These are phyloP conservation scores for Talaromyces marneffei DNA, from an alignment of 2,329 filamentous ascomycete genomes.

Conservation along the genomic window DNA sequence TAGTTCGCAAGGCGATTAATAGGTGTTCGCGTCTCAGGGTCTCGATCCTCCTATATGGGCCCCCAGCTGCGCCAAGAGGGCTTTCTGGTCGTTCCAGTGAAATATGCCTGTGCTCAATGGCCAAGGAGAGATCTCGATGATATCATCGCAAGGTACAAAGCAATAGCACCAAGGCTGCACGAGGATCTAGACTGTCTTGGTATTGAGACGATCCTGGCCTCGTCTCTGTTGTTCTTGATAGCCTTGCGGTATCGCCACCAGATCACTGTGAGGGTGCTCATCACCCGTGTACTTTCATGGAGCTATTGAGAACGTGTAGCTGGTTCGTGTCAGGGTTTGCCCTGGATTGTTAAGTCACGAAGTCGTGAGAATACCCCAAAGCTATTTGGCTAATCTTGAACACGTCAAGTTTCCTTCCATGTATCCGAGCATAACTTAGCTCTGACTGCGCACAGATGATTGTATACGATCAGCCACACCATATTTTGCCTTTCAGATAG, in stretches of 20 bases:
- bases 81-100: neutral
- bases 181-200: conserved; percentile 5
- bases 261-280: neutral
- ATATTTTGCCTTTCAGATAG: neutral
- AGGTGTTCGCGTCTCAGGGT: conserved; percentile 7
- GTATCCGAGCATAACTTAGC: neutral
- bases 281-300: neutral
- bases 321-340: neutral
- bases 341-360: neutral
- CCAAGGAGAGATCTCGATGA: neutral
- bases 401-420: neutral
- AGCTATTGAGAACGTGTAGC: conserved; percentile 1
- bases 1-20: neutral
- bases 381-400: neutral
- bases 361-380: neutral
- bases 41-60: neutral
- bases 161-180: conserved; percentile 5
- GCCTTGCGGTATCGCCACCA: neutral
- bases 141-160: neutral
- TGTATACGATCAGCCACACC: neutral
- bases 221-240: neutral
- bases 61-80: conserved; percentile 1
- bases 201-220: conserved; percentile 8
- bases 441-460: neutral
- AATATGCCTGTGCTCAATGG: neutral